Base-by-base conservation (phyloP, 1,284 basidiomycete genomes). In the Tilletia walkeri region DNA sequence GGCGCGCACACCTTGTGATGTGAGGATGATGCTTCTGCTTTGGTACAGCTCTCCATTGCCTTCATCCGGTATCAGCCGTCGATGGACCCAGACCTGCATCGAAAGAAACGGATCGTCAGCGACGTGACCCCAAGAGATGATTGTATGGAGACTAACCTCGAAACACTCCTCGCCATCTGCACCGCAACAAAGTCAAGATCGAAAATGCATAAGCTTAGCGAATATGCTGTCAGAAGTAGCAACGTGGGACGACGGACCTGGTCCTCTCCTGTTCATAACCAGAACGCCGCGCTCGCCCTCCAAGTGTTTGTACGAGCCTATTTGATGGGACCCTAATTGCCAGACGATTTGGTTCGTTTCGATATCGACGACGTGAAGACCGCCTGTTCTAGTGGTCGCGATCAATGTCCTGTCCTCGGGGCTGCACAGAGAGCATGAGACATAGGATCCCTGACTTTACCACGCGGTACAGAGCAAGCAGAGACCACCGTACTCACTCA, bases 321-420 rank as follows among this genome's bases (percentile, higher is more conserved):
- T 38, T 18, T 39, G 18, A 4, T 39, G 14, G 14, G 16, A 16
- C 7, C 18, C 30, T 6, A 63, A 36, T 18, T 63, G 34, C 59
- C 59, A 63, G 5, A 63, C 9, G 16, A 41, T 39, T 34, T 38
- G 34, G 34, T 20, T 41, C 12, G 59, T 63, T 38, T 2, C n/a
- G 18, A 63, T 39, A n/a, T 63, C 59, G 36, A 63, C 18, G 34
- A 63, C 59, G 39, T 38, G 41, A 18, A 63, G 59, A 63, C 59
- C 59, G 7, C 59, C 59, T 12, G 12, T 38, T 16, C 59, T 24
- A 7, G 59, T 63, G 10, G 59, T 63, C 5, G 59, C 59, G 59
- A 63, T 63, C 12, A 63, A 16, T 16, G 59, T 63, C 7, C 59
- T 38, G 4, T 63, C 59, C 5, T 39, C 59, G 4, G 59, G 59